These are phyloP conservation scores for Zostera marina DNA, from an alignment of 116 monocot genomes.

Conservation along the genomic window DNA sequence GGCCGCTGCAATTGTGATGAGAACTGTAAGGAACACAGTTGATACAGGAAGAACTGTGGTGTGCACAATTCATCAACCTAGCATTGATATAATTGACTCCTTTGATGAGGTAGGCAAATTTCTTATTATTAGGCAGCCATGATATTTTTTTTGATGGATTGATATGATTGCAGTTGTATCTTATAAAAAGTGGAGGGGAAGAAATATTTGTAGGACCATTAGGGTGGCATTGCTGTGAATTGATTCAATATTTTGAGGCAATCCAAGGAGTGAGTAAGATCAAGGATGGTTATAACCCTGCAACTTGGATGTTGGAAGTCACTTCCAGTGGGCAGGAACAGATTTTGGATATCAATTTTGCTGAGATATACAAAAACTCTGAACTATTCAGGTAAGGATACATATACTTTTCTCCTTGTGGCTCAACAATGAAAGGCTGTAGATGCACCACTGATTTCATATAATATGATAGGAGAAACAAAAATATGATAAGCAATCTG, in stretches of 20 bases:
- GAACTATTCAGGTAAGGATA: constrained; percentile 21
- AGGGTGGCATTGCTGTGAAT: constrained; percentile 36
- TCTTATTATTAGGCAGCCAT: background rate
- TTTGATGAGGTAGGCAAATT: constrained; percentile 69
- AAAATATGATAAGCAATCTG: constrained; percentile 10
- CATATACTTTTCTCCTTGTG: background rate
- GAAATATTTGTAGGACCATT: constrained; percentile 74
- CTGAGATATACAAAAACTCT: constrained; percentile 40
- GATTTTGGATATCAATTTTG: constrained; percentile 29
- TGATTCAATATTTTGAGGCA: constrained; percentile 58
- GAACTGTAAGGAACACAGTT: constrained; percentile 73
- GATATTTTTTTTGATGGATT: background rate
- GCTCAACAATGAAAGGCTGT: background rate
- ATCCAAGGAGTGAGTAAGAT: constrained; percentile 31
- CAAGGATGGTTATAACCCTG: constrained; percentile 51
- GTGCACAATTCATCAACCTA: constrained; percentile 91
- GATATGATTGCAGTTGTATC: constrained; percentile 32
- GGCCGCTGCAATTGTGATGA: constrained; percentile 92
- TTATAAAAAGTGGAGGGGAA: constrained; percentile 63
- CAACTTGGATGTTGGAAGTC: constrained; percentile 59
- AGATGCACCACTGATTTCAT: background rate
- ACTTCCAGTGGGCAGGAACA: constrained; percentile 39
- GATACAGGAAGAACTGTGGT: constrained; percentile 83
- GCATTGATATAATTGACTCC: constrained; percentile 85
- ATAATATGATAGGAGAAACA: constrained; percentile 13